These are phyloP conservation scores for Mollisia scopiformis DNA, from an alignment of 2,329 filamentous ascomycete species.

Conservation along the genomic window DNA sequence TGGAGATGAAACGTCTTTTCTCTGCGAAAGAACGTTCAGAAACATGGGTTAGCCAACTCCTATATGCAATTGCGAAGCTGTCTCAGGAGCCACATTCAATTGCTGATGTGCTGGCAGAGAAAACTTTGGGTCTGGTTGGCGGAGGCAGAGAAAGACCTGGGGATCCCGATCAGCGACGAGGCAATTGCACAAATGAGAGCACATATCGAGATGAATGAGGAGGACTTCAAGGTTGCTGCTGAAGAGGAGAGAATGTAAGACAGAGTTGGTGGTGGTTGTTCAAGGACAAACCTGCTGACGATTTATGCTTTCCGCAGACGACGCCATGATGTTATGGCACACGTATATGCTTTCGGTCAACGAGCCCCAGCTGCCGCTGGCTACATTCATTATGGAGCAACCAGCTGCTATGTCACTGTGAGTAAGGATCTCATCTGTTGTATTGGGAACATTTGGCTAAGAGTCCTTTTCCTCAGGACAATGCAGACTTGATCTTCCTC, in stretches of 20 bases:
- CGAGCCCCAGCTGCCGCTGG: slow-evolving; percentile 77
- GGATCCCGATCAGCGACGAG: slow-evolving; percentile 73
- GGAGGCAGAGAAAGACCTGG: slow-evolving; percentile 80
- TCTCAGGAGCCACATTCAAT: no score
- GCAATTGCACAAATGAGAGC: slow-evolving; percentile 77
- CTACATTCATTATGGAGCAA: slow-evolving; percentile 74
- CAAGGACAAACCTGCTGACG: not conserved
- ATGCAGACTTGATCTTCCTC: slow-evolving; percentile 78
- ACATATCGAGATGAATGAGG: slow-evolving; percentile 75
- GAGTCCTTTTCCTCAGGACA: slow-evolving; percentile 49
- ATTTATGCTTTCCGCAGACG: slow-evolving; percentile 36
- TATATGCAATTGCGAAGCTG: no score
- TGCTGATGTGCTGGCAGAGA: not conserved
- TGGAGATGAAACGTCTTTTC: slow-evolving; percentile 80
- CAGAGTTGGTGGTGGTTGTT: not conserved
- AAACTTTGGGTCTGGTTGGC: slow-evolving; percentile 83
- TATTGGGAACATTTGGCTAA: not conserved
- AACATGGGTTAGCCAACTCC: slow-evolving; percentile 38
- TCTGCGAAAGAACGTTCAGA: slow-evolving; percentile 64
- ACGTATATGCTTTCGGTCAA: slow-evolving; percentile 75
- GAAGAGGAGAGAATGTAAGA: slow-evolving; percentile 70
- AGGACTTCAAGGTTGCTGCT: slow-evolving; percentile 74
- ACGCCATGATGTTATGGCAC: slow-evolving; percentile 56
- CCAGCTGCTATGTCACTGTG: slow-evolving; percentile 26
- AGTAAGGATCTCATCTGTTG: not conserved